These are phyloP conservation scores for Ophiostoma piceae DNA, from an alignment of 2,329 filamentous ascomycete species.

Conservation along the genomic window DNA sequence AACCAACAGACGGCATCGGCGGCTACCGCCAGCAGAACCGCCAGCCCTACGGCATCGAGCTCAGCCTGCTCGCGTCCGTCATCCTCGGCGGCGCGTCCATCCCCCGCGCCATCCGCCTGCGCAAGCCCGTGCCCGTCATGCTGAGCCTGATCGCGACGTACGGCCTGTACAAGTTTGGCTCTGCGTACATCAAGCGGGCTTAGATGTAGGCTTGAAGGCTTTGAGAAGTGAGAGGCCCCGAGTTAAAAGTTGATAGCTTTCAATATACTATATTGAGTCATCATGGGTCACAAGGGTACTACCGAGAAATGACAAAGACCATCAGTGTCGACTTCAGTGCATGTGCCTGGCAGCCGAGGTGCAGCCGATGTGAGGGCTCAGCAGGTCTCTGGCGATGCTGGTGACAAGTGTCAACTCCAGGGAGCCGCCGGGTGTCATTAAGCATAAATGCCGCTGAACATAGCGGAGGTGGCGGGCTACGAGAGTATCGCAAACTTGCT, in stretches of 20 bases:
- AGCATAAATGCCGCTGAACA: too few species aligned
- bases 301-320: too few species aligned
- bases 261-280: neutral
- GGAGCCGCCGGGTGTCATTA: too few species aligned
- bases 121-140: constrained; percentile 77
- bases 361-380: too few species aligned
- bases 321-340: too few species aligned
- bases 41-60: constrained; percentile 76
- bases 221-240: too few species aligned
- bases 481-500: too few species aligned
- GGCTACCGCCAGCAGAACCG: constrained; percentile 72
- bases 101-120: constrained; percentile 74
- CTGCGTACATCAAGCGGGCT: constrained; percentile 46
- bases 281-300: neutral
- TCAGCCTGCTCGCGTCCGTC: constrained; percentile 82
- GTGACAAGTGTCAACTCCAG: too few species aligned
- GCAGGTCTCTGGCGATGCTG: too few species aligned
- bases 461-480: too few species aligned
- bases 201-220: neutral
- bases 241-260: neutral
- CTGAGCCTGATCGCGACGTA: constrained; percentile 74
- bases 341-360: too few species aligned
- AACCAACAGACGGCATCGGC: constrained; percentile 58
- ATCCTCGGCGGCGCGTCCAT: constrained; percentile 78
- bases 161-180: constrained; percentile 74